Base-by-base conservation (phyloP, 768 basidiomycete species). In the Mycena crocata region DNA sequence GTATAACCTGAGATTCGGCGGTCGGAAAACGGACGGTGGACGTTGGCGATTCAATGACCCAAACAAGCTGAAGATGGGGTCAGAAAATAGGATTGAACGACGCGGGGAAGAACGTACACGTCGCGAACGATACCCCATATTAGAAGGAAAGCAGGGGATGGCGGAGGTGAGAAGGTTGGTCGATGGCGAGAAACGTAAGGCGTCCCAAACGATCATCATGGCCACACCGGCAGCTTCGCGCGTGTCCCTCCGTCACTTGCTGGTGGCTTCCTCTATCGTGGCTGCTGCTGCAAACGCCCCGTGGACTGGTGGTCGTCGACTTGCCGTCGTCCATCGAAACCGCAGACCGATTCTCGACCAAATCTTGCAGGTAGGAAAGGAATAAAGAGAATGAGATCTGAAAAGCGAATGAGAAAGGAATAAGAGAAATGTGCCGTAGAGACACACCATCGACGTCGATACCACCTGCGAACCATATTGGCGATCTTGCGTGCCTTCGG, bases 1-100 rank as follows among this genome's bases (percentile, higher is more conserved):
- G 57, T 58, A 58, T 58, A 58, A 44, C n/a, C 28, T 48, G 24
- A 48, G 21, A 31, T 45, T 35, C 45, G 45, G 57, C 45, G 56
- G 45, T 58, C 57, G 32, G 32, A 58, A 58, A 48, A 24, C 23
- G 45, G 23, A 56, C 39, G 42, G 30, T 1, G 19, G 28, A n/a
- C 55, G 4, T 28, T 31, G 52, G 35, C 10, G 50, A 37, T 5
- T 26, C 13, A 35, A 39, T 28, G 26, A 56, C 26, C 26, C 9
- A 42, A 56, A 12, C 54, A 31, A 39, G 19, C 54, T 56, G 21
- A 5, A 54, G 2, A 34, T n/a, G n/a, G 34, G 19, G 15, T 35
- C 32, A 35, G 15, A n/a, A 21, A n/a, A n/a, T n/a, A n/a, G n/a
- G n/a, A n/a, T n/a, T n/a, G n/a, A n/a, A 34, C n/a, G 8, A 55